Conservation (phyloP, 768 basidiomycete genomes). For the Rhodotorula graminis region DNA sequence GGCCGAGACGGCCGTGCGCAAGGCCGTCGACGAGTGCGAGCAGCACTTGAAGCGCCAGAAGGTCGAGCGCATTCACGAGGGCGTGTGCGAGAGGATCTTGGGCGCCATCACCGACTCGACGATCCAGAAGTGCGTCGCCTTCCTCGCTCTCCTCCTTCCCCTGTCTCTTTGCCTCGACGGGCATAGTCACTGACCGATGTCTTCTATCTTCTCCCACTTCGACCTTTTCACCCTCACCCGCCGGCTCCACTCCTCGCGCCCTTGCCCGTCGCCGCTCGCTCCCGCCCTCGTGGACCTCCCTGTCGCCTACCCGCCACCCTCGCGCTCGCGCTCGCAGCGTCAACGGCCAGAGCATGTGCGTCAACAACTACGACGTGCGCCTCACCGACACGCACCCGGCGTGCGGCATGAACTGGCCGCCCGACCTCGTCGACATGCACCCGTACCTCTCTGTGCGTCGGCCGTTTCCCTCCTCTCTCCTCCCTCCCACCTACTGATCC, state of each 20-base stretch:
- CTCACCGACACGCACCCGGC: constrained; percentile 69
- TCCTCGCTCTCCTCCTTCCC: background rate
- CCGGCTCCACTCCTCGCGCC: background rate
- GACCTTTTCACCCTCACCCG: too few species aligned
- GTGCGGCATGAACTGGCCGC: constrained; percentile 98
- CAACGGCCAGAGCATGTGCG: constrained; percentile 57
- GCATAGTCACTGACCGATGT: too few species aligned
- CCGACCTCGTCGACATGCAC: constrained; percentile 58
- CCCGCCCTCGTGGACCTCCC: background rate
- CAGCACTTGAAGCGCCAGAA: constrained; percentile 41
- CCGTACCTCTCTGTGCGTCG: constrained; percentile 70
- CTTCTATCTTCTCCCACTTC: background rate
- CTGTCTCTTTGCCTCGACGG: background rate
- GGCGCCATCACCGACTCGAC: constrained; percentile 48
- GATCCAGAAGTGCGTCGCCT: constrained; percentile 48
- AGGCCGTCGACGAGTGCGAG: constrained; percentile 59
- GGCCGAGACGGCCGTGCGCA: constrained; percentile 61
- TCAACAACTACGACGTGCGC: constrained; percentile 93
- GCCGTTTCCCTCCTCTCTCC: constrained; percentile 1
- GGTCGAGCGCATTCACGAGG: constrained; percentile 50
- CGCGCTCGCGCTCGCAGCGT: constrained; percentile 44
- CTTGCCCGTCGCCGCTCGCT: background rate
- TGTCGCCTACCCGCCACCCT: background rate
- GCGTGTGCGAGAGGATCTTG: constrained; percentile 61
- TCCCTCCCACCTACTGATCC: too few species aligned